These are phyloP conservation scores for Carex arenaria DNA, from an alignment of 202 grass and related monocot species.

Conservation along the genomic window DNA sequence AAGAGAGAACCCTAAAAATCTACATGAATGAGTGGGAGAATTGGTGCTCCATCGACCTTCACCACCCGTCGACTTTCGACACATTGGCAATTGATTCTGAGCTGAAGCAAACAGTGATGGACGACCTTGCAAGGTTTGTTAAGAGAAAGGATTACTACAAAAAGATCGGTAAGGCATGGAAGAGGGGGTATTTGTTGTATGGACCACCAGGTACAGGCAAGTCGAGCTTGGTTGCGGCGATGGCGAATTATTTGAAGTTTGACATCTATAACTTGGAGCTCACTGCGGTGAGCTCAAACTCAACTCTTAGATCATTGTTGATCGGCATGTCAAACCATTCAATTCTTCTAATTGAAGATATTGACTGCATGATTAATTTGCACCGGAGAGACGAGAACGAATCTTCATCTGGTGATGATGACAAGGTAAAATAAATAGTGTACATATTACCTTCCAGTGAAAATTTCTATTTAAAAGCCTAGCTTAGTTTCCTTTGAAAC, in stretches of 20 bases:
- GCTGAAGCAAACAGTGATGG: conserved; percentile 45
- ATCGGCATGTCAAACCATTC: conserved; percentile 49
- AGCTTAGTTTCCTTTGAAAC: not conserved
- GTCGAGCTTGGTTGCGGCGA: conserved; percentile 75
- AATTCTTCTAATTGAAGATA: conserved; percentile 79
- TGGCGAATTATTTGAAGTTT: conserved; percentile 84
- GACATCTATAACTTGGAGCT: conserved; percentile 85
- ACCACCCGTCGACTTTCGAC: conserved; percentile 69
- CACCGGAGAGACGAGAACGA: conserved; percentile 28
- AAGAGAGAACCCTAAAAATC: conserved; percentile 45
- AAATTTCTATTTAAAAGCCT: not conserved
- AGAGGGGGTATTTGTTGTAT: conserved; percentile 67
- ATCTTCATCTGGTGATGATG: conserved; percentile 16
- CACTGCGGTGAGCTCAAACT: conserved; percentile 34
- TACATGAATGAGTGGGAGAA: conserved; percentile 42
- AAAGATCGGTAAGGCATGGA: conserved; percentile 73
- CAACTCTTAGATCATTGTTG: conserved; percentile 41
- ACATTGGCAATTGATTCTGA: conserved; percentile 60
- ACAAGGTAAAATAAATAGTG: conserved; percentile 34
- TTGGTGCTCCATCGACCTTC: conserved; percentile 39
- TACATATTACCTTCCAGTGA: not conserved
- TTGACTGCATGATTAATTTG: conserved; percentile 51
- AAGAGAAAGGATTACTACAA: conserved; percentile 74
- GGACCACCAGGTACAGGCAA: conserved; percentile 83
- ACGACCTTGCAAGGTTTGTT: conserved; percentile 64